Evolutionary conservation across 2,329 filamentous ascomycete species (phyloP).

Genomic region (Coccinonectria pachysandricola): DNA sequence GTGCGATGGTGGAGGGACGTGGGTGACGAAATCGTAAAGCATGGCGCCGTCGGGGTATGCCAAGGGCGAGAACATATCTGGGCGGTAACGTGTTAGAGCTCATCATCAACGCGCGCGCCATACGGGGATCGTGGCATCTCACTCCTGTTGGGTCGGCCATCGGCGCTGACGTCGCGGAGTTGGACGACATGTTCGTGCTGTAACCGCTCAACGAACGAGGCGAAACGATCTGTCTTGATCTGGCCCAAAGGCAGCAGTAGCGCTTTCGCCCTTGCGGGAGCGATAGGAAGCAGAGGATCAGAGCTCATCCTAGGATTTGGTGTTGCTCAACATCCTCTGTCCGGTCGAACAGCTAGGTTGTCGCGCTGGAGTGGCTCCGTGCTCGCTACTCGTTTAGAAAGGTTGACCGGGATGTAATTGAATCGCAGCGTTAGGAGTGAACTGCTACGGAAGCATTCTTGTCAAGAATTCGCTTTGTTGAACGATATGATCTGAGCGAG

Average conservation of each 20-base stretch:
- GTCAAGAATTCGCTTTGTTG: constrained; percentile 2
- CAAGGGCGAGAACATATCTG: constrained; percentile 89
- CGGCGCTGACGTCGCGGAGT: constrained; percentile 76
- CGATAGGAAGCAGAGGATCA: constrained; percentile 82
- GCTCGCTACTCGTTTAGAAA: constrained; percentile 9
- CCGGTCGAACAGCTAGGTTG: too few relatives aligned
- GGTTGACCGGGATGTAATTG: too few relatives aligned
- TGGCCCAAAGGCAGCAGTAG: constrained; percentile 78
- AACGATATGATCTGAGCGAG: constrained; percentile 3
- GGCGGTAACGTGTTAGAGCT: constrained; percentile 11
- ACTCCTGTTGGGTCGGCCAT: constrained; percentile 80
- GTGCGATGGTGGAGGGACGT: constrained; percentile 69
- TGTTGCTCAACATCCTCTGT: constrained; percentile 23
- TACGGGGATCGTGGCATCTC: constrained; percentile 20
- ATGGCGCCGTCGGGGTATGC: constrained; percentile 79
- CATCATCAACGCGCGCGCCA: too few relatives aligned
- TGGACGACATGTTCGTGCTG: constrained; percentile 72
- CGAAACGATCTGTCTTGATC: constrained; percentile 73
- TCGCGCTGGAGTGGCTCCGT: too few relatives aligned
- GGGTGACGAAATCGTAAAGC: constrained; percentile 77
- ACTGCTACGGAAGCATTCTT: constrained; percentile 10
- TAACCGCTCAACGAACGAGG: constrained; percentile 67
- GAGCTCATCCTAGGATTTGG: constrained; percentile 62
- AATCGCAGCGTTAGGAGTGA: too few relatives aligned
- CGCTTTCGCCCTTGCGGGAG: constrained; percentile 81